Conservation (phyloP, 1,284 basidiomycete genomes). For the Ceratobasidium sp. region DNA sequence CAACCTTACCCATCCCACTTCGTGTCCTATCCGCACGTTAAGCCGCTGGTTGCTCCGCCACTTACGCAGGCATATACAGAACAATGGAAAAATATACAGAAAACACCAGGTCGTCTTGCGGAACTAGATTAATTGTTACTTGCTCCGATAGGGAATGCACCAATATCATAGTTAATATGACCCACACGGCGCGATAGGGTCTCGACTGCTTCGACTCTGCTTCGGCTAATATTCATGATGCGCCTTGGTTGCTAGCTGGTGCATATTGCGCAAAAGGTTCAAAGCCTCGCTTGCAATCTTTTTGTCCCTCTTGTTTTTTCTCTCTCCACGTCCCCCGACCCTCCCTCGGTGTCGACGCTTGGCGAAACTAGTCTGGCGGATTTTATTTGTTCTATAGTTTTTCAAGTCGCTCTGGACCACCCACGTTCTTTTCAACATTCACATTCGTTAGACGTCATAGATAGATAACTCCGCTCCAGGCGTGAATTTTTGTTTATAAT, state of each 20-base stretch:
- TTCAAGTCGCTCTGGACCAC: not conserved
- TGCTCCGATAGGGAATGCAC: not conserved
- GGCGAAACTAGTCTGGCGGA: not conserved
- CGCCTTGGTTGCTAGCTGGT: slow-evolving; percentile 22
- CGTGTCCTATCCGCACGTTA: not conserved
- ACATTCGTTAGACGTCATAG: not conserved
- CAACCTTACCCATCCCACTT: not conserved
- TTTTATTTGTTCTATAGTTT: not conserved
- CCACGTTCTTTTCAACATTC: slow-evolving; percentile 32
- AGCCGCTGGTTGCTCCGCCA: no score
- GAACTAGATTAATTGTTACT: not conserved
- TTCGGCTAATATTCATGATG: slow-evolving; percentile 35
- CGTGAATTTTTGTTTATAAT: not conserved
- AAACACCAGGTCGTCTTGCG: not conserved
- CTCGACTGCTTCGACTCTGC: slow-evolving; percentile 34
- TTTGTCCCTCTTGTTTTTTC: not conserved
- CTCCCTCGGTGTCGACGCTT: slow-evolving; percentile 1
- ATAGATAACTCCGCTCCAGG: not conserved
- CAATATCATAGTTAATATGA: not conserved
- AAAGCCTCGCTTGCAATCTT: slow-evolving; percentile 8
- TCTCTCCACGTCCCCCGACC: slow-evolving; percentile 5
- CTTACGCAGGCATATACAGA: no score
- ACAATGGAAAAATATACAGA: not conserved
- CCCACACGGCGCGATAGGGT: slow-evolving; percentile 18
- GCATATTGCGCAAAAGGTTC: slow-evolving; percentile 1